A percentile compares a stretch with the other conserved stretches of the same genome.
phyloP scores from a whole-genome alignment of 2,329 filamentous ascomycete species.

The Microcera coccophila region DNA sequence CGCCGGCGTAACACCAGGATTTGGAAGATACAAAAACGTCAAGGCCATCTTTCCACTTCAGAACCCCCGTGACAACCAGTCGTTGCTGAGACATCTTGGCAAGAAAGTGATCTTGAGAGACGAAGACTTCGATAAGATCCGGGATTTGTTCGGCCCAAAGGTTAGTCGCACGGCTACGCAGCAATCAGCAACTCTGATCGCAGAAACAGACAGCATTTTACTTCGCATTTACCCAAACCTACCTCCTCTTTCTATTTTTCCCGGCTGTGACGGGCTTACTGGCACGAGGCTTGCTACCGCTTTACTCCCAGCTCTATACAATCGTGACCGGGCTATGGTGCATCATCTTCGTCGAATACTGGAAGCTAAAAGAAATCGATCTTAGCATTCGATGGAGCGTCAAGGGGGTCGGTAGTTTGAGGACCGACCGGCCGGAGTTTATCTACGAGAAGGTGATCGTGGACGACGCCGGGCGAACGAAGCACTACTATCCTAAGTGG shows the following conservation, averaged over 20 bases:
- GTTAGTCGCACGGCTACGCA: conserved; percentile 10
- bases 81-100: conserved; percentile 55
- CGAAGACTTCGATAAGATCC: conserved; percentile 55
- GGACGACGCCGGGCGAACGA: conserved; percentile 61
- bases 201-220: conserved; percentile 63
- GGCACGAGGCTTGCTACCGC: conserved; percentile 64
- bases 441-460: conserved; percentile 56
- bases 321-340: conserved; percentile 66
- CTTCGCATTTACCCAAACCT: conserved; percentile 77
- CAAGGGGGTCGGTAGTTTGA: conserved; percentile 62
- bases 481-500: conserved; percentile 59
- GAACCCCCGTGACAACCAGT: conserved; percentile 53
- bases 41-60: conserved; percentile 61
- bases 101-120: conserved; percentile 47
- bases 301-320: conserved; percentile 68
- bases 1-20: conserved; percentile 56
- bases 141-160: conserved; percentile 61
- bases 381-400: conserved; percentile 70
- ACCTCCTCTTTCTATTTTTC: conserved; percentile 67
- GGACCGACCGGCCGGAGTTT: conserved; percentile 63
- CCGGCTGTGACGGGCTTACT: conserved; percentile 65
- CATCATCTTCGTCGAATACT: conserved; percentile 72
- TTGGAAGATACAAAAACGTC: conserved; percentile 58
- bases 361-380: conserved; percentile 72
- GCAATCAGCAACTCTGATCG: no score